Conservation (phyloP, 106 monocot genomes). For the Posidonia australis region DNA sequence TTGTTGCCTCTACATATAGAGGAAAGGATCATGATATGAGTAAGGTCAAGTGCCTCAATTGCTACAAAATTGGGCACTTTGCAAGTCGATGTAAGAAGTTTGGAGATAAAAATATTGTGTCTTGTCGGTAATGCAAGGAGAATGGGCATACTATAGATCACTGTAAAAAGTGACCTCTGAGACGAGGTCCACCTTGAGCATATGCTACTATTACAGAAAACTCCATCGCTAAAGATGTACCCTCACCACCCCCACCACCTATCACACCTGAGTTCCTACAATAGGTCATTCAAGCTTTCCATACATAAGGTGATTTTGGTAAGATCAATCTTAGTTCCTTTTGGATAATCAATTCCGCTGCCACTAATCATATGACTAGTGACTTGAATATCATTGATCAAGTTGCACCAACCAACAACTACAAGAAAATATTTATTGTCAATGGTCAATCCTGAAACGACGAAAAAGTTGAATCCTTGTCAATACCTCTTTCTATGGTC, state of each 20-base stretch:
- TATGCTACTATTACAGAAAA: too few species aligned
- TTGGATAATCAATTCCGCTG: constrained; percentile 6
- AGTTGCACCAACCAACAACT: background rate
- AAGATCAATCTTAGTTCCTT: background rate
- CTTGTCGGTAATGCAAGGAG: constrained; percentile 4
- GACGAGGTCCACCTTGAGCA: background rate
- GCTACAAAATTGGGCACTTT: too few species aligned
- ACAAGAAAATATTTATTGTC: constrained; percentile 4
- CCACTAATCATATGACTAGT: constrained; percentile 6
- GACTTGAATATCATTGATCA: background rate
- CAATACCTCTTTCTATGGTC: constrained; percentile 3
- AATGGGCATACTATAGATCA: constrained; percentile 10
- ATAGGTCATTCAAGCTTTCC: constrained; percentile 3
- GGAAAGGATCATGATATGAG: too few species aligned
- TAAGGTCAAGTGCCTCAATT: too few species aligned
- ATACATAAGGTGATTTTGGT: constrained; percentile 4
- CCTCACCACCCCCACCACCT: background rate
- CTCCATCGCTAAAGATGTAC: background rate
- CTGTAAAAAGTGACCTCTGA: constrained; percentile 2
- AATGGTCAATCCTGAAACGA: background rate
- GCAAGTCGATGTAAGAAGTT: too few species aligned
- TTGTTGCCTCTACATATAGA: too few species aligned
- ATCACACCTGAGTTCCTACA: background rate
- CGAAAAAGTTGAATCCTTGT: background rate
- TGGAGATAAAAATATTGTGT: too few species aligned